Evolutionary conservation across 768 basidiomycete species (phyloP).

Genomic region (Suillus subalutaceus): DNA sequence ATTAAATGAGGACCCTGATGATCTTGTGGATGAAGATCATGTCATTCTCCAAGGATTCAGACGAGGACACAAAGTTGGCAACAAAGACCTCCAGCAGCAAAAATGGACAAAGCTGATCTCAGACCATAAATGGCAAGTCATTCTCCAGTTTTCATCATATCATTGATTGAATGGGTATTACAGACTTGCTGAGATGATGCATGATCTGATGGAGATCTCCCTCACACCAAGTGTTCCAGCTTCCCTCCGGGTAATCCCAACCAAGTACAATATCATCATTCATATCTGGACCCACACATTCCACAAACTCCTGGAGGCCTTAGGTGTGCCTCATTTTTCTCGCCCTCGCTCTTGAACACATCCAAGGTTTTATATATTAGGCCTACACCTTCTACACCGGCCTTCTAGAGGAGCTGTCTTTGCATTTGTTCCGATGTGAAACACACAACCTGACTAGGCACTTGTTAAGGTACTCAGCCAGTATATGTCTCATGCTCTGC

Average conservation of each 20-base stretch:
- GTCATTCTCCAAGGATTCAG: slow-evolving; percentile 33
- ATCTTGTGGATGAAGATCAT: slow-evolving; percentile 45
- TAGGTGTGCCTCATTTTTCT: slow-evolving; percentile 68
- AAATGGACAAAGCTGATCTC: neutral
- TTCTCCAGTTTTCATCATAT: neutral
- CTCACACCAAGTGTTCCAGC: no score
- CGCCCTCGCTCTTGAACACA: slow-evolving; percentile 75
- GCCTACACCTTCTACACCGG: slow-evolving; percentile 88
- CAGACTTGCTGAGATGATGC: neutral
- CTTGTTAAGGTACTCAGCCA: no score
- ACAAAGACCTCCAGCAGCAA: slow-evolving; percentile 46
- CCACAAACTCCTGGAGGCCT: no score
- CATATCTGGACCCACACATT: no score
- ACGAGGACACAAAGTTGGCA: slow-evolving; percentile 34
- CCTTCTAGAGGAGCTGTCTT: slow-evolving; percentile 78
- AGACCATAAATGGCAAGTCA: neutral
- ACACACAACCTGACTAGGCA: no score
- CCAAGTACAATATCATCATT: no score
- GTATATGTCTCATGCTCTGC: no score
- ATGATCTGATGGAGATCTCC: no score
- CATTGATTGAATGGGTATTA: neutral
- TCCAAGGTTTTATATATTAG: slow-evolving; percentile 51
- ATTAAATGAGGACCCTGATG: slow-evolving; percentile 48
- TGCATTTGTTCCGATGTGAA: slow-evolving; percentile 71
- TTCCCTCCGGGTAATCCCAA: no score